phyloP scores from a whole-genome alignment of 2,329 filamentous ascomycete genomes.

The Emergomyces orientalis region DNA sequence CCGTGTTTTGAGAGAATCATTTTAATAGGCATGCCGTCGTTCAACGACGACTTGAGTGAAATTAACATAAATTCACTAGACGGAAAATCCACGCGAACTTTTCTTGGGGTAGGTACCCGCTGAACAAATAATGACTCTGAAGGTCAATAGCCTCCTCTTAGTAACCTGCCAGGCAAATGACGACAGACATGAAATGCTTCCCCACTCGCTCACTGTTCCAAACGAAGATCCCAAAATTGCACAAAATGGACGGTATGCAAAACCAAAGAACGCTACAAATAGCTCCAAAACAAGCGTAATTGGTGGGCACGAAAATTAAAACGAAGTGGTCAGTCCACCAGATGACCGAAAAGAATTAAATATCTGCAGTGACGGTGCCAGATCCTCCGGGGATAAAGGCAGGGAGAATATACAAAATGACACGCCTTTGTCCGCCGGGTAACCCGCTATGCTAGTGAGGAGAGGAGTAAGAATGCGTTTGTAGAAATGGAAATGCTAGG shows the following conservation, averaged over 20 bases:
- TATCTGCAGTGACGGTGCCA: not conserved
- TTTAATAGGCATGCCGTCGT: conserved; percentile 7
- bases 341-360: not conserved
- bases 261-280: not conserved
- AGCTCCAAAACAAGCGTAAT: not conserved
- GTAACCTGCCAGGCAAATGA: not conserved
- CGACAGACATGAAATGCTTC: not conserved
- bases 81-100: not conserved
- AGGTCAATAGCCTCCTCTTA: not conserved
- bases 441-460: not conserved
- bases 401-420: not conserved
- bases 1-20: conserved; percentile 28
- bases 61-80: not conserved
- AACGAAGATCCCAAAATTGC: not conserved
- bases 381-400: not conserved
- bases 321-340: not conserved
- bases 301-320: not conserved
- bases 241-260: not conserved
- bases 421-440: not conserved
- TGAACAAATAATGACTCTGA: not conserved
- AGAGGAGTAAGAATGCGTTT: not conserved
- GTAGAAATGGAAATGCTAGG: not conserved
- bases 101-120: not conserved
- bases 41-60: not conserved
- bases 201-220: not conserved